Evolutionary conservation across 768 basidiomycete genomes (phyloP), one percentile per base, ranked within the genome.

Genomic region (Imleria badia): DNA sequence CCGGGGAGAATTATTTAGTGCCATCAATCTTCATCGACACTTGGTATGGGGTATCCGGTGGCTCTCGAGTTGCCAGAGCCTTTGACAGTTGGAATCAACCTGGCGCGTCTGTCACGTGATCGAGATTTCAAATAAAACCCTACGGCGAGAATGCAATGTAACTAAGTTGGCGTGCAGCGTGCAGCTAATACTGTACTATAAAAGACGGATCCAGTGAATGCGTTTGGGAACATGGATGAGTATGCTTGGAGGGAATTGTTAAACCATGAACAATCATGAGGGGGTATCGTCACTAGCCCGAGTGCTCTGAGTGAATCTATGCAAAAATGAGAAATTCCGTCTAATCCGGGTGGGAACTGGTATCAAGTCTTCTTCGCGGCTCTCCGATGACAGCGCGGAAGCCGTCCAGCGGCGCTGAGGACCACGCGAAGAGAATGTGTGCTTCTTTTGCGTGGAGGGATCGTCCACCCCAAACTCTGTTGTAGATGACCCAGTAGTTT

Each of bases 1-100:
- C 54, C 89, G 78, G 40, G 89, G 89, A 34, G 89, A 88, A 23
- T 77, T 74, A 65, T 75, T 85, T 48, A 88, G 73, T 45, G 85
- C 81, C 87, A 89, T 89, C 45, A 9, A 39, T 43, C 51, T 51
- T 57, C 68, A 64, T 68, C 46, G 51, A 65, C 50, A 22, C 44
- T 34, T n/a, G 19, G 42, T 55, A 30, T 22, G 45, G 31, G 39
- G 45, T 43, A 51, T 44, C 33, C 33, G 40, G 52, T 54, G 40
- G 48, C 51, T 48, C 44, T 41, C 41, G 17, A 33, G 26, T 33
- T n/a, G 29, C 38, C 22, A 39, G 38, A 20, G 12, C 9, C 46
- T 40, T 52, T 53, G 43, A 34, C 17, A 15, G 29, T 52, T 47
- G 47, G 15, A 52, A 57, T 30, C 34, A 54, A 62, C 53, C 3